These are phyloP conservation scores for Oryza glumipatula DNA, from an alignment of 176 grass and related monocot species.

Conservation along the genomic window DNA sequence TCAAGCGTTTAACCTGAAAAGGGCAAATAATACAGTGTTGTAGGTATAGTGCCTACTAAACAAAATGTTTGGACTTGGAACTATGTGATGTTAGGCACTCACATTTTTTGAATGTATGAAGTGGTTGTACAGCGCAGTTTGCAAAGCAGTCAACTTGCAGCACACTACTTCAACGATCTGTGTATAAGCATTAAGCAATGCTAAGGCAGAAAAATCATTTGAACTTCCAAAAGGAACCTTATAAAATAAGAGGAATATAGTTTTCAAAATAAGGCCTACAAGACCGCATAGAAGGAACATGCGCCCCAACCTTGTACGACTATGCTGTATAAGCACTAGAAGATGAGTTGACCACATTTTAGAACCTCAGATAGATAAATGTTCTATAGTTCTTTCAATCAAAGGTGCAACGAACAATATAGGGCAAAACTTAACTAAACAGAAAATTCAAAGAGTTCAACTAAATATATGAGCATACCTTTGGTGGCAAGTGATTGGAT, in stretches of 20 bases:
- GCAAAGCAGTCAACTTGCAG: constrained; percentile 89
- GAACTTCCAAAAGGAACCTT: background rate
- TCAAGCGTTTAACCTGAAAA: constrained; percentile 76
- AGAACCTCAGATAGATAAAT: background rate
- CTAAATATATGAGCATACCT: constrained; percentile 62
- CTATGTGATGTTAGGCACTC: constrained; percentile 42
- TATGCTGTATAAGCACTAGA: background rate
- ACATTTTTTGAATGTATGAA: constrained; percentile 99
- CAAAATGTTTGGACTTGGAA: constrained; percentile 15
- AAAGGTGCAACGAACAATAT: background rate
- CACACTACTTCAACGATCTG: constrained; percentile 98
- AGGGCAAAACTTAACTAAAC: constrained; percentile 8
- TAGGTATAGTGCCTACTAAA: constrained; percentile 27
- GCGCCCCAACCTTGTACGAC: background rate
- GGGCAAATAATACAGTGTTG: constrained; percentile 25
- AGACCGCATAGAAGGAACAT: background rate
- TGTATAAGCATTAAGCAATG: constrained; percentile 41
- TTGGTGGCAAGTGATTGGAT: constrained; percentile 98
- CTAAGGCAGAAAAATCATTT: constrained; percentile 28
- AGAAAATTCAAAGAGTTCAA: constrained; percentile 6
- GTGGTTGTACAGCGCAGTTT: constrained; percentile 86
- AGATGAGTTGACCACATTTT: background rate
- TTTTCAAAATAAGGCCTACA: background rate
- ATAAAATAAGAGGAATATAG: background rate
- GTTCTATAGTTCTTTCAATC: constrained; percentile 18